A percentile compares a stretch with the other conserved stretches of the same genome.
phyloP scores from a whole-genome alignment of 2,329 filamentous ascomycete genomes.

The Lecanoromycetidae sp. region DNA sequence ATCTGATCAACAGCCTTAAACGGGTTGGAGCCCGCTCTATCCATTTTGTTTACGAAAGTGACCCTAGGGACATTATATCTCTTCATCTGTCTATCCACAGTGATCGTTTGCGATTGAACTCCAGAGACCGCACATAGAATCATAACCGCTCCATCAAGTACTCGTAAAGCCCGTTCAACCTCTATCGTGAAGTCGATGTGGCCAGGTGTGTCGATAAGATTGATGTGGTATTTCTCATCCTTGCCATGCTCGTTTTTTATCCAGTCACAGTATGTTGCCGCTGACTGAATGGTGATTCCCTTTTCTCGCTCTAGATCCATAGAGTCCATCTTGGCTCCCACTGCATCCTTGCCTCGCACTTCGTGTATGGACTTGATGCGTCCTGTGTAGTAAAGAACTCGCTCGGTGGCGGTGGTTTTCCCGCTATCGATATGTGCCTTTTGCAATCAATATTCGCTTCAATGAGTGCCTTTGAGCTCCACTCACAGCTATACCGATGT shows the following conservation, averaged over 20 bases:
- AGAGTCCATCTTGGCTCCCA: constrained; percentile 98
- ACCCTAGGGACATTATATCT: constrained; percentile 92
- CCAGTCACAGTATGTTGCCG: constrained; percentile 97
- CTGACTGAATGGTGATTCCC: constrained; percentile 97
- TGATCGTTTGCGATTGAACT: constrained; percentile 96
- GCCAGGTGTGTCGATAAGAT: constrained; percentile 94
- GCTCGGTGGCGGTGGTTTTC: constrained; percentile 92
- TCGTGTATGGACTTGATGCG: constrained; percentile 96
- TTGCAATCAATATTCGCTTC: neutral
- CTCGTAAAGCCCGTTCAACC: constrained; percentile 86
- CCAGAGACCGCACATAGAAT: constrained; percentile 95
- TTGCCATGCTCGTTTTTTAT: constrained; percentile 70
- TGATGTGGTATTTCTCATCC: constrained; percentile 90
- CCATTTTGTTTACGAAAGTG: constrained; percentile 99
- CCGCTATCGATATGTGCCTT: constrained; percentile 96
- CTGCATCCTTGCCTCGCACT: constrained; percentile 84
- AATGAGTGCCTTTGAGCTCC: neutral
- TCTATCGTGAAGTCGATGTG: constrained; percentile 99
- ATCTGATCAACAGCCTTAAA: constrained; percentile 98
- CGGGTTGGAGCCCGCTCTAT: constrained; percentile 94
- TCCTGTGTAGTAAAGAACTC: constrained; percentile 95
- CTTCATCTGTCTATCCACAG: constrained; percentile 96
- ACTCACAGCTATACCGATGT: constrained; percentile 91
- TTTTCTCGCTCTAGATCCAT: constrained; percentile 98
- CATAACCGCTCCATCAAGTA: constrained; percentile 95